Conservation (phyloP, 2,329 filamentous ascomycete species). For the Periconia macrospinosa region DNA sequence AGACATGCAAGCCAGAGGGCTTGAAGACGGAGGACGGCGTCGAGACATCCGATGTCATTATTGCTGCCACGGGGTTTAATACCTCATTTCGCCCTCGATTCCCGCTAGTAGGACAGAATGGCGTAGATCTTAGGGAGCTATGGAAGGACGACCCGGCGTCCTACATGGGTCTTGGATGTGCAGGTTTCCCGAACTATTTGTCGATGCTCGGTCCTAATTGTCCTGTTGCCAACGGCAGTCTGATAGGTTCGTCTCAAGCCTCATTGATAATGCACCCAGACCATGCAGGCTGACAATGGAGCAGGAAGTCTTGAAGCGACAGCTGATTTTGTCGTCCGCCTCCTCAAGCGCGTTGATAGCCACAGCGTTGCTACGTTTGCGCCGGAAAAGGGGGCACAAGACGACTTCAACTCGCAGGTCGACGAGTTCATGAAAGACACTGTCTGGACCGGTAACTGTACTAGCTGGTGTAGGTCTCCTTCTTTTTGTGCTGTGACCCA, state of each 20-base stretch:
- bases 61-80: conserved; percentile 52
- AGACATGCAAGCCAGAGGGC: conserved; percentile 52
- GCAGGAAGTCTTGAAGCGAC: conserved; percentile 29
- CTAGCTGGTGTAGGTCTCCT: too few species aligned
- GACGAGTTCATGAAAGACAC: conserved; percentile 55
- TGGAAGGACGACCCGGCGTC: conserved; percentile 45
- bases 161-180: conserved; percentile 47
- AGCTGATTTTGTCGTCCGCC: conserved; percentile 44
- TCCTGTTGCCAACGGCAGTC: conserved; percentile 39
- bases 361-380: conserved; percentile 49
- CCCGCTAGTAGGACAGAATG: conserved; percentile 46
- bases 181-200: conserved; percentile 49
- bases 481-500: too few species aligned
- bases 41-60: conserved; percentile 47
- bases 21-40: conserved; percentile 44
- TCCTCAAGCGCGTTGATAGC: conserved; percentile 51
- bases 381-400: conserved; percentile 45
- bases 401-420: conserved; percentile 48
- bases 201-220: conserved; percentile 46
- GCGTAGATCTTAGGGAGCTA: conserved; percentile 44
- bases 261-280: conserved; percentile 46
- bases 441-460: conserved; percentile 52
- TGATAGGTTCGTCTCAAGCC: conserved; percentile 34
- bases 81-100: conserved; percentile 48
- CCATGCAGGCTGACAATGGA: too few species aligned